Conservation (phyloP, 1,284 basidiomycete genomes). For the Austropuccinia psidii region DNA sequence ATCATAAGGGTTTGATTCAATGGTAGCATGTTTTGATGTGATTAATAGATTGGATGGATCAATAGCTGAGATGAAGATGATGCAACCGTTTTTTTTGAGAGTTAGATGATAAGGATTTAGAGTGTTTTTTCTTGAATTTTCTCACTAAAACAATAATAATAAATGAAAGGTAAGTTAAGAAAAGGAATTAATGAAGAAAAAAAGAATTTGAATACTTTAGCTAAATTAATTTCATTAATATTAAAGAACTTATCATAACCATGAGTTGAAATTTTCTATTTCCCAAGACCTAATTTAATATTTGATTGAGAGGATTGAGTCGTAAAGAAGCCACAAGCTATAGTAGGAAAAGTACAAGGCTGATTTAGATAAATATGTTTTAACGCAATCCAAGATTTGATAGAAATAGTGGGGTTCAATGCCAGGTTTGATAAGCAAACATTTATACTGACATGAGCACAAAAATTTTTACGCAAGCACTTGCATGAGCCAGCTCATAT, state of each 20-base stretch:
- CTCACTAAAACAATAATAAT: slow-evolving; percentile 59
- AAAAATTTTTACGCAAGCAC: no score
- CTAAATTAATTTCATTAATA: slow-evolving; percentile 91
- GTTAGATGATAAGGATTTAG: slow-evolving; percentile 76
- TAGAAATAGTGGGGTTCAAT: slow-evolving; percentile 19
- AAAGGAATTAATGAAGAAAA: not conserved
- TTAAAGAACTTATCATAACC: slow-evolving; percentile 99
- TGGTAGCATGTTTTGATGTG: slow-evolving; percentile 86
- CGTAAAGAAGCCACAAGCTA: slow-evolving; percentile 80
- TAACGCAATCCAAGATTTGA: slow-evolving; percentile 90
- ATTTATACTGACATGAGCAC: no score
- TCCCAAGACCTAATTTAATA: slow-evolving; percentile 42
- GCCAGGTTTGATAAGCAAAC: no score
- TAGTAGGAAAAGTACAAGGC: slow-evolving; percentile 81
- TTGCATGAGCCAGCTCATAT: no score
- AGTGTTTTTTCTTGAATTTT: slow-evolving; percentile 63
- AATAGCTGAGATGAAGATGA: slow-evolving; percentile 89
- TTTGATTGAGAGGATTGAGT: slow-evolving; percentile 48
- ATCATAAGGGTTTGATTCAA: slow-evolving; percentile 47
- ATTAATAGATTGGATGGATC: slow-evolving; percentile 67
- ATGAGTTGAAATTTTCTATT: slow-evolving; percentile 62
- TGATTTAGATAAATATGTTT: slow-evolving; percentile 84
- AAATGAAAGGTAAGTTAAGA: no score
- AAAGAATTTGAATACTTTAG: slow-evolving; percentile 56
- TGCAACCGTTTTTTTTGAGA: slow-evolving; percentile 94